phyloP scores from a whole-genome alignment of 768 basidiomycete species.

The Wakefieldia striispora region DNA sequence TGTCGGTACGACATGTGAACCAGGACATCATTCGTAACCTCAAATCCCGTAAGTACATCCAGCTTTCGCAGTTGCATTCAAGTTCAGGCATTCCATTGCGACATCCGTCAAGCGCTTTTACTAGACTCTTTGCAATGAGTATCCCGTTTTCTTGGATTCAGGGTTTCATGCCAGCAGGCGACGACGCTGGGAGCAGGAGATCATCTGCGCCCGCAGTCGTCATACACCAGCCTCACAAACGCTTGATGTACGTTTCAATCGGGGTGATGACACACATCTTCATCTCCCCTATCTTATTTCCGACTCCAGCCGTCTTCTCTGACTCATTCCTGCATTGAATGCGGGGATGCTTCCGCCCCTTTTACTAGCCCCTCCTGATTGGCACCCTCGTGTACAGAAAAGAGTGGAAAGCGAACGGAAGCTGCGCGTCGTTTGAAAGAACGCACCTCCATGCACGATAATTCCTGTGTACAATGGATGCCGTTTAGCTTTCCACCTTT shows the following conservation, averaged over 20 bases:
- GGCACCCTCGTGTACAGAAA: not conserved
- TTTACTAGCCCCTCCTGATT: slow-evolving; percentile 11
- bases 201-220: not conserved
- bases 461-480: not conserved
- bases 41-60: too few relatives aligned
- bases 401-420: not conserved
- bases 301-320: not conserved
- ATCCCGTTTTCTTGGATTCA: too few relatives aligned
- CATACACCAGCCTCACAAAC: not conserved
- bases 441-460: not conserved
- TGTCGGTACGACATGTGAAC: not conserved
- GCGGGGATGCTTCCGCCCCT: not conserved
- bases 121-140: too few relatives aligned
- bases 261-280: not conserved
- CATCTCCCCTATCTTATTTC: slow-evolving; percentile 1
- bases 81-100: too few relatives aligned
- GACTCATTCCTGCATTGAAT: not conserved
- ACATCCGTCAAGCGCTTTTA: too few relatives aligned
- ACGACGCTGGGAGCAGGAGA: not conserved
- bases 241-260: not conserved
- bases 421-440: not conserved
- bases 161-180: not conserved
- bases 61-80: too few relatives aligned
- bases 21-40: too few relatives aligned
- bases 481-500: not conserved